Evolutionary conservation across 768 basidiomycete species (phyloP).

Genomic region (Tephrocybe sp.): DNA sequence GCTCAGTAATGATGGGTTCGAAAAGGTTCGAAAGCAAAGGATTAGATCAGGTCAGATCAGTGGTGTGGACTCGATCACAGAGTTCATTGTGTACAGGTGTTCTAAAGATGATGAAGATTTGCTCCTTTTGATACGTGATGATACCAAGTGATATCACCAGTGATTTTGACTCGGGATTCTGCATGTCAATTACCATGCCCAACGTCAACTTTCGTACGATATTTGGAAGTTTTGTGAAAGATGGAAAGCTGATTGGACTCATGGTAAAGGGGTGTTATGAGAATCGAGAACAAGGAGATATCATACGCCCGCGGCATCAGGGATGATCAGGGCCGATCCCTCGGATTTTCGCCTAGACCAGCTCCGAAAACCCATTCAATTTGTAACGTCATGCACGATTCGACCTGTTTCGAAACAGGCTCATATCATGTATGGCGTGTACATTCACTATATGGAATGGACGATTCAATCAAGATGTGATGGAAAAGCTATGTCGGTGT

Average conservation of each 20-base stretch:
- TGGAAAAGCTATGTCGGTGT: background rate
- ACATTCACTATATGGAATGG: background rate
- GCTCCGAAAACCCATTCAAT: too few species aligned
- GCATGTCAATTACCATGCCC: too few species aligned
- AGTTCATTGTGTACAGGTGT: constrained; percentile 10
- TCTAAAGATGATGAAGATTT: constrained; percentile 8
- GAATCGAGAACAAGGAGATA: too few species aligned
- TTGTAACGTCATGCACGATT: background rate
- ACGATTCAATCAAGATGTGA: constrained; percentile 5
- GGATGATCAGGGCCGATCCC: background rate
- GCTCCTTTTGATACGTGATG: constrained; percentile 14
- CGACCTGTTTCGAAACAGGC: background rate
- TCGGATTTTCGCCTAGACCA: background rate
- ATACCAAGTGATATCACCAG: background rate
- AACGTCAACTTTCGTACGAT: too few species aligned
- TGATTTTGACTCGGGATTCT: too few species aligned
- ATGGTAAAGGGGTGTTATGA: too few species aligned
- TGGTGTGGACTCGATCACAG: constrained; percentile 1
- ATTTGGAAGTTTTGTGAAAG: too few species aligned
- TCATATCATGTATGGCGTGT: background rate
- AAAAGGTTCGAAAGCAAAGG: constrained; percentile 3
- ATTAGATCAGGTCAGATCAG: constrained; percentile 11
- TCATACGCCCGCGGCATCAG: too few species aligned
- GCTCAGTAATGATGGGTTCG: constrained; percentile 5
- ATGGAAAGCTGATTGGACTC: too few species aligned